These are phyloP conservation scores for Corylus americana DNA, from an alignment of 306 rosid species.

Conservation along the genomic window DNA sequence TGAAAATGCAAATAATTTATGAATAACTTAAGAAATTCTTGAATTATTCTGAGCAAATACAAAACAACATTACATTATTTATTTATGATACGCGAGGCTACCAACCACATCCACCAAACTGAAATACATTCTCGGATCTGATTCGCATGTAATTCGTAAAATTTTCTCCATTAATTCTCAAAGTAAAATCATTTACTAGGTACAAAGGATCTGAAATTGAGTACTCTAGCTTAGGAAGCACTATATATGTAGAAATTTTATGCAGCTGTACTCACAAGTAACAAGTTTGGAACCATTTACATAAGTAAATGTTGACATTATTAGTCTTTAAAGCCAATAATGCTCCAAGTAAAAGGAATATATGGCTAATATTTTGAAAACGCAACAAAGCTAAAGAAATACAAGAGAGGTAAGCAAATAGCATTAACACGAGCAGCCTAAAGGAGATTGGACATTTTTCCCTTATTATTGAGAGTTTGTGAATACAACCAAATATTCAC, in stretches of 20 bases:
- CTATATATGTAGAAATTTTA: not conserved
- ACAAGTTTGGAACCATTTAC: not conserved
- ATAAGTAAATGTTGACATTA: not conserved
- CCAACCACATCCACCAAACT: not conserved
- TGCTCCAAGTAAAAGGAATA: not conserved
- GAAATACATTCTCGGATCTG: not conserved
- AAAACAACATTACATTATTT: not conserved
- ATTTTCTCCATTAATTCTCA: not conserved
- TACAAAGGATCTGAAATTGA: not conserved
- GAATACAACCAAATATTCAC: not conserved
- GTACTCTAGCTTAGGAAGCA: not conserved
- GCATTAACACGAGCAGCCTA: too few species aligned
- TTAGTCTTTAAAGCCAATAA: conserved; percentile 3
- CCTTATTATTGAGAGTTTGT: not conserved
- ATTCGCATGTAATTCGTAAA: not conserved
- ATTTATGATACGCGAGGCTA: not conserved
- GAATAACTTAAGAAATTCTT: not conserved
- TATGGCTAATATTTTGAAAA: not conserved
- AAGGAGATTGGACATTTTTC: not conserved
- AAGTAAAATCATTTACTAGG: not conserved
- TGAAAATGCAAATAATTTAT: too few species aligned
- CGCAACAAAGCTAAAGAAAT: not conserved
- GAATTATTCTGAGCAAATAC: not conserved
- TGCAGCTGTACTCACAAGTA: not conserved
- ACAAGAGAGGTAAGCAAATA: not conserved